A percentile compares a stretch with the other conserved stretches of the same genome.
Evolutionary conservation across 768 basidiomycete species (phyloP).

Genomic region (Suillus tomentosus): DNA sequence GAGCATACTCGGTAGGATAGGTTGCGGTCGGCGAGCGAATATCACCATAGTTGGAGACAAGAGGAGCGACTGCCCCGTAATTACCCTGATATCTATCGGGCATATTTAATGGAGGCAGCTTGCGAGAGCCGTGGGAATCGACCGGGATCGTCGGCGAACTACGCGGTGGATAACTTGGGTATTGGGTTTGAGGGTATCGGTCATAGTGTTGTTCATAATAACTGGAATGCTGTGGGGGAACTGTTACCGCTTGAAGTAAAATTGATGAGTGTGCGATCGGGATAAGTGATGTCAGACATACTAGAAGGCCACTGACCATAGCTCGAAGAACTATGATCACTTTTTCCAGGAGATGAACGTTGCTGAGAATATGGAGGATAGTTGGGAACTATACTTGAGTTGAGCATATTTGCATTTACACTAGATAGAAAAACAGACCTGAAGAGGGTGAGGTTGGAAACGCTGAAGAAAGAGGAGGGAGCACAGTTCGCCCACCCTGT

Average conservation of each 20-base stretch:
- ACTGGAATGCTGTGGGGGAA: constrained; percentile 46
- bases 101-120: constrained; percentile 56
- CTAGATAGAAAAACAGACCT: constrained; percentile 74
- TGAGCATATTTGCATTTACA: constrained; percentile 57
- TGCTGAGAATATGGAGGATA: constrained; percentile 63
- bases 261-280: constrained; percentile 9
- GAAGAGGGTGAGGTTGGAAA: constrained; percentile 90
- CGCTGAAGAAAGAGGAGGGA: constrained; percentile 81
- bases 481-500: constrained; percentile 89
- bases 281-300: constrained; percentile 28
- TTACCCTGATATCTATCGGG: constrained; percentile 52
- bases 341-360: constrained; percentile 61
- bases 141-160: constrained; percentile 49
- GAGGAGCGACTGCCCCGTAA: constrained; percentile 39
- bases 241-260: constrained; percentile 28
- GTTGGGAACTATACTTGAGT: constrained; percentile 59
- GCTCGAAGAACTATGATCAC: constrained; percentile 53
- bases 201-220: constrained; percentile 63
- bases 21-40: constrained; percentile 68
- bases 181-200: constrained; percentile 45
- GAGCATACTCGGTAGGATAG: constrained; percentile 57
- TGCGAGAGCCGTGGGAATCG: constrained; percentile 54
- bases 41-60: constrained; percentile 39
- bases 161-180: constrained; percentile 50
- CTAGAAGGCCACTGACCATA: constrained; percentile 49